Base-by-base conservation (phyloP, 2,329 filamentous ascomycete species). In the Raffaelea arxii region DNA sequence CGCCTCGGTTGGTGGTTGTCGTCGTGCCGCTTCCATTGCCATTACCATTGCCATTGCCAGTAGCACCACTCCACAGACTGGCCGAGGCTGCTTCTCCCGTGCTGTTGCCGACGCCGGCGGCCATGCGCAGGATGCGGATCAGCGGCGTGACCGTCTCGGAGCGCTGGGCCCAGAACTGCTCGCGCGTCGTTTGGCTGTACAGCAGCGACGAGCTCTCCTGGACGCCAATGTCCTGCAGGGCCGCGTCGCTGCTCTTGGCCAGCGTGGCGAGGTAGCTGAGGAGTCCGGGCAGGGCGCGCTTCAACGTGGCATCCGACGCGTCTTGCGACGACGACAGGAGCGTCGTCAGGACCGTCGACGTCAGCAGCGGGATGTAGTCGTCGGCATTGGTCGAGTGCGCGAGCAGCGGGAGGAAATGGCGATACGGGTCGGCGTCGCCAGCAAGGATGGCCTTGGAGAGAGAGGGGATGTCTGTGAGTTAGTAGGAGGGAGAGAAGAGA, bases 151-250 rank as follows among this genome's bases (percentile, higher is more conserved):
- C 66, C 0, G 90, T 96, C 68, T 96, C 86, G 60, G 82, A 82
- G 56, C 86, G 78, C 65, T 95, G 87, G 53, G 84, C 78, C 92
- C 92, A 98, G 68, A 97, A 97, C 47, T 92, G 74, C 55, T 82
- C 74, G 53, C 92, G 78, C 4, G 89, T 79, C 48, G 78, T 78
- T 51, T 73, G 77, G 35, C 82, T 86, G 51, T 88, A 82, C 25
- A 98, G 73, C 25, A 98, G 72, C 19, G 85, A 75, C 30, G 92
- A 96, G 66, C 91, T 94, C 61, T 91, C 80, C 59, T 92, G 86
- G 12, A 97, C 89, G 23, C 89, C 91, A 60, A 97, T 95, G 60
- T 98, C 92, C 66, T 98, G 92, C 47, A 94, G 75, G 35, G 88
- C 88, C 46, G 86, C 84, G 65, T 98, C 92, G 25, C 18, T 40